Conservation (phyloP, 75 land plant species). For the Ceratopteris richardii region DNA sequence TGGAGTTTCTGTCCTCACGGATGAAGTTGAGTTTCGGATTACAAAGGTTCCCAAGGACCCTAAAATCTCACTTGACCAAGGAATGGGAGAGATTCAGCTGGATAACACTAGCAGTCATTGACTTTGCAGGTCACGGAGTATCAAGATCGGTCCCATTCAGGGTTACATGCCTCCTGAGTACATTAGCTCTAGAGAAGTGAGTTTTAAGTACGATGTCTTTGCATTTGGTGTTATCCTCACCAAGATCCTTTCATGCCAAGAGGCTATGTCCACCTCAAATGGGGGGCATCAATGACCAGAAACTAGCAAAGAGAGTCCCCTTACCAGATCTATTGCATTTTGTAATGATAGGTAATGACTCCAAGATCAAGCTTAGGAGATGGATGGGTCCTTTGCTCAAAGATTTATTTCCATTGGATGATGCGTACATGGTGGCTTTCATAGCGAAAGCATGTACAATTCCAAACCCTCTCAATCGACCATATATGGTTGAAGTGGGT, state of each 20-base stretch:
- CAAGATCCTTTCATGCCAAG: no score
- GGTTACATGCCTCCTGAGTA: no score
- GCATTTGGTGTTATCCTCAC: no score
- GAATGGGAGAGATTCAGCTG: neutral
- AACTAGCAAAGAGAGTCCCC: neutral
- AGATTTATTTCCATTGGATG: no score
- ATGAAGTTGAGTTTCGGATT: constrained; percentile 5
- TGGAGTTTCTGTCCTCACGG: constrained; percentile 23
- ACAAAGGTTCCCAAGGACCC: neutral
- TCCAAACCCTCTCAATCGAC: constrained; percentile 22
- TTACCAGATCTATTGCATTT: constrained; percentile 22
- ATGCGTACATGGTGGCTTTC: no score
- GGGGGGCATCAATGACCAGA: neutral
- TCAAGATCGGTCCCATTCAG: constrained; percentile 53
- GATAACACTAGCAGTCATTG: neutral
- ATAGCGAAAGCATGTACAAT: no score
- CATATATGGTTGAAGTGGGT: constrained; percentile 28
- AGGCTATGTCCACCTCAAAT: constrained; percentile 21
- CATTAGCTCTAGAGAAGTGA: no score
- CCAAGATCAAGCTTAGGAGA: constrained; percentile 9
- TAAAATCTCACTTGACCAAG: no score
- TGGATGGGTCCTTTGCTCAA: constrained; percentile 40
- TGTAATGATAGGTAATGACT: constrained; percentile 6
- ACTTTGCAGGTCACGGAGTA: constrained; percentile 11
- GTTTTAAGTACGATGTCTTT: no score